Conservation (phyloP, 2,329 filamentous ascomycete species). For the Coniochaeta sp. region DNA sequence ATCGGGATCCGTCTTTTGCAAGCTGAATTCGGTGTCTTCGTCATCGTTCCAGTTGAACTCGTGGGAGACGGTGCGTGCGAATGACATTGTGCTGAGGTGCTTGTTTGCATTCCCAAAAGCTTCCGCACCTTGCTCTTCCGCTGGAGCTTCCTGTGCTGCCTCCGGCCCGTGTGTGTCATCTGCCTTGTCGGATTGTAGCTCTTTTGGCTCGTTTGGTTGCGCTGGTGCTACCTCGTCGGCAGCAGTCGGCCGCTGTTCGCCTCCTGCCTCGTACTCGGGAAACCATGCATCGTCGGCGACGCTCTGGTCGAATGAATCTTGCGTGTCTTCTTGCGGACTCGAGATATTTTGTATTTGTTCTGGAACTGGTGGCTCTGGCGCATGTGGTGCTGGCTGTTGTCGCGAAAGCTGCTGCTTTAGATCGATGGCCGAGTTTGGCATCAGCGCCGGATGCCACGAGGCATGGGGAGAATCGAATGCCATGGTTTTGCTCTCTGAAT, state of each 20-base stretch:
- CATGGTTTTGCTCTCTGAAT: constrained; percentile 9
- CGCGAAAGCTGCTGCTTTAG: constrained; percentile 3
- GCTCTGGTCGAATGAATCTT: constrained; percentile 7
- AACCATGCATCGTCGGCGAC: constrained; percentile 19
- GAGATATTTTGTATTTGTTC: background rate
- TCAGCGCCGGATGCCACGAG: constrained; percentile 44
- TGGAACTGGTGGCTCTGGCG: background rate
- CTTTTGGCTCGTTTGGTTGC: background rate
- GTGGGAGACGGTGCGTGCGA: constrained; percentile 56
- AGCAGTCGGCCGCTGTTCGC: constrained; percentile 12
- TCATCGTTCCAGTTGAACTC: constrained; percentile 54
- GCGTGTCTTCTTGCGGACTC: constrained; percentile 4
- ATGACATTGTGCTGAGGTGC: constrained; percentile 54
- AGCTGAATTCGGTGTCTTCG: constrained; percentile 48
- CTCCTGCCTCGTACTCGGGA: constrained; percentile 19
- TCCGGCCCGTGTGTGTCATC: background rate
- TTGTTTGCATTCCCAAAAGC: constrained; percentile 30
- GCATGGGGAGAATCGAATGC: constrained; percentile 31
- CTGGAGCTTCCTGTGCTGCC: background rate
- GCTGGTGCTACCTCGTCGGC: constrained; percentile 2
- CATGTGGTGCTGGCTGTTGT: background rate
- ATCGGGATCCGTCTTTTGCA: constrained; percentile 44
- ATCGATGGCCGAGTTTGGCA: constrained; percentile 32
- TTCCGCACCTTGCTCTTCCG: constrained; percentile 5
- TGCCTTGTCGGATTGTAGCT: background rate